phyloP scores from a whole-genome alignment of 2,329 filamentous ascomycete species.

The Alternaria sp. region DNA sequence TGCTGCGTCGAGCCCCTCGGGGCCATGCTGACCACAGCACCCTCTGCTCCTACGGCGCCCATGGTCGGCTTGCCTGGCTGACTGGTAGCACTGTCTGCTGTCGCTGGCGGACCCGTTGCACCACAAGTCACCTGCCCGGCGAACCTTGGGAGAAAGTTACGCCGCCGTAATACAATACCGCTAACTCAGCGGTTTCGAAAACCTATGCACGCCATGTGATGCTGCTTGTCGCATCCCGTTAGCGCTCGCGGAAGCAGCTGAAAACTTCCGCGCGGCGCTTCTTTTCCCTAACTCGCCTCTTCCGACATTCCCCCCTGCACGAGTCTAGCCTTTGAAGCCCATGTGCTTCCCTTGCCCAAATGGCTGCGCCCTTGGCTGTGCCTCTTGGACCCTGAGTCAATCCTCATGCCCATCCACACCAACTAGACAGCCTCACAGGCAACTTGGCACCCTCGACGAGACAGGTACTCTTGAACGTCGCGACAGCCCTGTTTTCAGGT shows the following conservation, averaged over 20 bases:
- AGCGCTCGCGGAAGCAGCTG: conserved; percentile 19
- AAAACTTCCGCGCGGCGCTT: conserved; percentile 21
- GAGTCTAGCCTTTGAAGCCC: conserved; percentile 19
- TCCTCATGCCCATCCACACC: conserved; percentile 3
- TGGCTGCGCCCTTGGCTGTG: conserved; percentile 19
- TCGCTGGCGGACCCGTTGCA: conserved; percentile 17
- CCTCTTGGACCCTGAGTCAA: conserved; percentile 21
- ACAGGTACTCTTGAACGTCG: background rate
- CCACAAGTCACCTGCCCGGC: conserved; percentile 28
- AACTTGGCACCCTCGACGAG: background rate
- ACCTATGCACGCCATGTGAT: conserved; percentile 23
- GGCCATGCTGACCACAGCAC: conserved; percentile 1
- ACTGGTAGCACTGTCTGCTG: conserved; percentile 2
- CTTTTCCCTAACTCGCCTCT: conserved; percentile 25
- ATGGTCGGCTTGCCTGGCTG: background rate
- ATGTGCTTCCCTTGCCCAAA: conserved; percentile 29
- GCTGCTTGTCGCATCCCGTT: background rate
- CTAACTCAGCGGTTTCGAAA: conserved; percentile 34
- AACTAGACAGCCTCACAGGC: conserved; percentile 20
- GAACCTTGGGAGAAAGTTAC: conserved; percentile 13
- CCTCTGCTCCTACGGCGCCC: background rate
- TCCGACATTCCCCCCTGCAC: conserved; percentile 20
- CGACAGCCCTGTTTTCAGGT: conserved; percentile 7
- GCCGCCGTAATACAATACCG: conserved; percentile 28
- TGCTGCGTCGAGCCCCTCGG: conserved; percentile 6